A percentile compares a stretch with the other conserved stretches of the same genome.
Conservation (phyloP, 345 rosid species). For the Durio zibethinus region DNA sequence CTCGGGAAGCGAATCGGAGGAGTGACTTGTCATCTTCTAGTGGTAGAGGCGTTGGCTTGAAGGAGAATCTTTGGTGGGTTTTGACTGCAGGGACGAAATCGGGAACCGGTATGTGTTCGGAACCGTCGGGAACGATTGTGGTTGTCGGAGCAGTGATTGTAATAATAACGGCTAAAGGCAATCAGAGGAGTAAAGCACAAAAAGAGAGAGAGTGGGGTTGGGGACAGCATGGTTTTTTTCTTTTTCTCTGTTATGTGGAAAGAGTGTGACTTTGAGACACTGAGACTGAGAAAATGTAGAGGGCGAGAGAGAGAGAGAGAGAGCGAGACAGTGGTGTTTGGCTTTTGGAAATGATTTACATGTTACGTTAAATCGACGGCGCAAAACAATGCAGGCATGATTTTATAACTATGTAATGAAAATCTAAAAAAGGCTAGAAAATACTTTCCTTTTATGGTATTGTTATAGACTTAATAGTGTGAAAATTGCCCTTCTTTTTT, state of each 20-base stretch:
- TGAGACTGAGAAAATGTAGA: too few species aligned
- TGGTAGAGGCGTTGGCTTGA: slow-evolving; percentile 18
- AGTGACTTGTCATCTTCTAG: slow-evolving; percentile 45
- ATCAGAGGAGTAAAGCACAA: slow-evolving; percentile 56
- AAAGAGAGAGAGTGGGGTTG: slow-evolving; percentile 50
- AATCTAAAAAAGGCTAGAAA: too few species aligned
- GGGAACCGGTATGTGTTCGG: neutral
- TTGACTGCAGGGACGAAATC: slow-evolving; percentile 14
- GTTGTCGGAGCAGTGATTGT: slow-evolving; percentile 38
- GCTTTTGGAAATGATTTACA: neutral
- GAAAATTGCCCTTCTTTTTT: too few species aligned
- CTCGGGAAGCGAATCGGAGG: slow-evolving; percentile 46
- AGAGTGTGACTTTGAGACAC: neutral
- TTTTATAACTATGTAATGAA: too few species aligned
- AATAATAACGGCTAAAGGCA: slow-evolving; percentile 60
- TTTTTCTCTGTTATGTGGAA: neutral
- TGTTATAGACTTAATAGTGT: too few species aligned
- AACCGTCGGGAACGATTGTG: slow-evolving; percentile 13
- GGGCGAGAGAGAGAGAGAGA: too few species aligned
- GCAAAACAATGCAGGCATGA: neutral
- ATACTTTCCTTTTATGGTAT: too few species aligned
- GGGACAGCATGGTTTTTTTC: slow-evolving; percentile 18
- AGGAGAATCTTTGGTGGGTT: neutral
- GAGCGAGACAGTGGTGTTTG: neutral
- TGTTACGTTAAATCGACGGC: neutral